Base-by-base conservation (phyloP, 352 stramenopile species). In the Phytophthora europaea region DNA sequence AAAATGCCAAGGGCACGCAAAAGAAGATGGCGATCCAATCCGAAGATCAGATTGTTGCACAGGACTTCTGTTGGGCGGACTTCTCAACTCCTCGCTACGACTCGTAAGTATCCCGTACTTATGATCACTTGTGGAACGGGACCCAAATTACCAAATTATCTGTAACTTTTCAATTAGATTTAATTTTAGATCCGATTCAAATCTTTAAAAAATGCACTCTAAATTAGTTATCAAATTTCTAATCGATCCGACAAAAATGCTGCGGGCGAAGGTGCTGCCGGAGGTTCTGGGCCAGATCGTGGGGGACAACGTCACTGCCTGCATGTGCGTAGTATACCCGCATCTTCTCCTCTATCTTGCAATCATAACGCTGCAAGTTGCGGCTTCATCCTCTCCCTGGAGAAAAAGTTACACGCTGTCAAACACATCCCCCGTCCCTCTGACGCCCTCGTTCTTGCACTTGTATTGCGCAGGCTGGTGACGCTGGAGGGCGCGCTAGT, bases 401-500 rank as follows among this genome's bases (percentile, higher is more conserved):
- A 45, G 50, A 22, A 31, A 61, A 48, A 57, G 52, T 53, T 78
- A 61, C 10, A 34, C 10, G 12, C 6, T 6, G 10, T n/a, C 55
- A 58, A 73, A 58, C 5, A 9, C 9, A 13, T 6, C 18, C 34
- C 38, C 28, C 12, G 4, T 48, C 28, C 16, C 7, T 34, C 36
- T 57, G 31, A 50, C 61, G 6, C 5, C 12, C 34, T 40, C 10
- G 4, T 55, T 28, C 63, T 48, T 51, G 47, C 40, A 16, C 28
- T 22, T 63, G 23, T 23, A 65, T 23, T 51, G 2, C 58, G 31
- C 64, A 95, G 89, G 79, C 77, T 97, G 16, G 84, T 93, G 88
- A 97, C 90, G 34, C 72, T 95, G 34, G 90, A 97, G 53, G 90
- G 90, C 20, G 87, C 90, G n/a, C 79, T 97, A 57, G 89, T 97